Evolutionary conservation across 768 basidiomycete species (phyloP), one percentile per base, ranked within the genome.

Genomic region (Harrya chromipes): DNA sequence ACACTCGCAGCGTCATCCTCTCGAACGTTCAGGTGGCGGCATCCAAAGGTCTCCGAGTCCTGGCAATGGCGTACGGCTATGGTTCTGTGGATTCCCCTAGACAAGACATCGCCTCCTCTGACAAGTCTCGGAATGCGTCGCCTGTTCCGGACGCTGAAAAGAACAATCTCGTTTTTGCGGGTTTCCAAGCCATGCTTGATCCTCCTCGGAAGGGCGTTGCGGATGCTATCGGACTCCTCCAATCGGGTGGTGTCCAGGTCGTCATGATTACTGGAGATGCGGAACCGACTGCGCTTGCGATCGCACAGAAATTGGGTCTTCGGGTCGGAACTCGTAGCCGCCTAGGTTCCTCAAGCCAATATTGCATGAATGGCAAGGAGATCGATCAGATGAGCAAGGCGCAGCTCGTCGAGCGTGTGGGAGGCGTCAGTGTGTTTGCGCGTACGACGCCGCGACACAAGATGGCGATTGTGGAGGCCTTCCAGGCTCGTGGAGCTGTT

Each of bases 191-290:
- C 11, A 98, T 97, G 93, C 73, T 87, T 47, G 95, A 98, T 67
- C 95, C 95, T 7, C 95, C 95, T 1, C 77, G 94, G 40, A 86
- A 86, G 58, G 95, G 94, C 24, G 93, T 97, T n/a, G 85, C 89
- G 4, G 90, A 92, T 58, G 85, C 95, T 17, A 87, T 98, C 54
- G 77, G 76, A 34, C 71, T 88, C 24, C 73, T 97, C 31, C 90
- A 94, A 61, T 71, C 75, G 23, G 94, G 89, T 21, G 92, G 94
- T 5, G 87, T 98, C 42, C 92, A 94, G 60, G 85, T 97, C n/a
- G 86, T 97, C 38, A 97, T 98, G 94, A 97, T 97, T 63, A 97
- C 95, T 0, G 94, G 94, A 4, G 94, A 98, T 60, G 85, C 93
- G 31, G 91, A 94, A 67, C 78, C 85, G 47, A 98, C 94, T 1